A percentile compares a stretch with the other conserved stretches of the same genome.
Conservation (phyloP, 179 eudicot genomes). For the Silene noctiflora region DNA sequence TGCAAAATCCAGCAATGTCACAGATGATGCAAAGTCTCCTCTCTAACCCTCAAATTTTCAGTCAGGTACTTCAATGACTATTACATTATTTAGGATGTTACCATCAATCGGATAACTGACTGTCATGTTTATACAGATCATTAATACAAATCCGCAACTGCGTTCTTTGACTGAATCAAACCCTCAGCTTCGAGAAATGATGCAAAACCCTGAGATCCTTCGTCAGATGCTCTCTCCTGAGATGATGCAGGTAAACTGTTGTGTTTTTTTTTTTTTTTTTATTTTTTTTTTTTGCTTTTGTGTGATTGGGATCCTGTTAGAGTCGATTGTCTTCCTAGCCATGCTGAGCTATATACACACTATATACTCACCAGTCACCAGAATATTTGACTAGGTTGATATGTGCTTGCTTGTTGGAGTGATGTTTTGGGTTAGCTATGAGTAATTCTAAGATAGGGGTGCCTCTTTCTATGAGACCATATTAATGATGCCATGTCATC, state of each 20-base stretch:
- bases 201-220: constrained; percentile 65
- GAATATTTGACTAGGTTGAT: neutral
- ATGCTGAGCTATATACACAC: neutral
- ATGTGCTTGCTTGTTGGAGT: neutral
- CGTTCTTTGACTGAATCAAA: constrained; percentile 59
- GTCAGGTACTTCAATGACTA: constrained; percentile 48
- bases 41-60: constrained; percentile 81
- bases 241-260: neutral
- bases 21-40: constrained; percentile 92
- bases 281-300: neutral
- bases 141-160: constrained; percentile 52
- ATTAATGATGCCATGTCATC: no score
- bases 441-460: no score
- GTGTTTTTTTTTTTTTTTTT: neutral
- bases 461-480: no score
- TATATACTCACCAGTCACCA: neutral
- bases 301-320: no score
- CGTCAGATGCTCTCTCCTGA: constrained; percentile 17
- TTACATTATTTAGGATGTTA: neutral
- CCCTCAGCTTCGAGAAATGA: constrained; percentile 75
- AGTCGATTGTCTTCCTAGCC: neutral
- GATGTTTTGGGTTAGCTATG: neutral
- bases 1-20: constrained; percentile 85
- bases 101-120: constrained; percentile 2
- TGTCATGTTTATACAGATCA: constrained; percentile 24